Evolutionary conservation across 1,284 basidiomycete species (phyloP), one percentile per base, ranked within the genome.

Genomic region (Hymenochaete sp.): DNA sequence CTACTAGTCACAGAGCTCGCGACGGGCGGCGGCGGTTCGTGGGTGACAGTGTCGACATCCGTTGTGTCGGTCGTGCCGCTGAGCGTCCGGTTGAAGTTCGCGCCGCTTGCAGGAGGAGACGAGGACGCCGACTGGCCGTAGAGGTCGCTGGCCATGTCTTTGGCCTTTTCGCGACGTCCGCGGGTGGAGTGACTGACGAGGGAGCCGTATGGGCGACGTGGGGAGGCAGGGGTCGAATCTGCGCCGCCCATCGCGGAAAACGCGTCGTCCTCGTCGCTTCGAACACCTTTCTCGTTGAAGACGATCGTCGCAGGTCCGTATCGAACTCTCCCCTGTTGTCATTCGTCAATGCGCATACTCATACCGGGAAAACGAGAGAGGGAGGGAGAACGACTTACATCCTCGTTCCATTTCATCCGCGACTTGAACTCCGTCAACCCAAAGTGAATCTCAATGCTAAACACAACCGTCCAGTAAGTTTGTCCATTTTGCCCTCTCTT

Each of bases 401-500:
- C 76, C 56, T 86, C 82, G 37, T 77, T 69, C 83, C 82, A 86
- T 59, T 85, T 86, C 50, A 86, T 84, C 44, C 83, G 71, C 1
- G 83, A 81, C 58, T 68, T 80, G 64, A 86, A 85, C 61, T 87
- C 83, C 0, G 82, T 86, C 52, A 85, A 57, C 31, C 83, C 83
- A 51, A 86, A 86, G 57, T 85, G 81, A 46, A 87, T 85, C 58
- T 86, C 83, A 27, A 87, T 77, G 27, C 79, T 81, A 60, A 85
- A 86, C 16, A 85, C 77, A 49, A 85, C 84, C 16, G 80, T 83
- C 81, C 81, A 85, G 53, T 84, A 86, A 10, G 68, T 76, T 62
- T 76, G 81, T 40, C 79, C 79, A 38, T 71, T 72, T 52, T 62
- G 72, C 1, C 81, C 77, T 5, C 63, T 59, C 57, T 84, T 84